Base-by-base conservation (phyloP, 2,329 filamentous ascomycete species). In the Claviceps monticola region DNA sequence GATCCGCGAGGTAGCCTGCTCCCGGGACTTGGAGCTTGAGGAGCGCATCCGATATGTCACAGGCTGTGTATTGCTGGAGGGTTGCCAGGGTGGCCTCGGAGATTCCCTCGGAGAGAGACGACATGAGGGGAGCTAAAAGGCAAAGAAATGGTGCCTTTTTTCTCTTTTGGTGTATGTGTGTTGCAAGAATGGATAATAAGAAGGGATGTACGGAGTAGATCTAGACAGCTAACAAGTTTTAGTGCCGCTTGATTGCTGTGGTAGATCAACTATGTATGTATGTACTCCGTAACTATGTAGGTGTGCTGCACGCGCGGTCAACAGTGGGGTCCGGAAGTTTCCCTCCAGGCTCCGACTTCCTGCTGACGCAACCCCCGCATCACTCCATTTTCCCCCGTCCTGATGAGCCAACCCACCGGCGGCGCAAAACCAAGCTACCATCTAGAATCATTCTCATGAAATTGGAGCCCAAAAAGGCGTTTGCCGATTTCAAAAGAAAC, bases 401-500 rank as follows among this genome's bases (percentile, higher is more conserved):
- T 34, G 9, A 34, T 5, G 4, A 34, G 44, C 44, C 23, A n/a
- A n/a, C n/a, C n/a, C n/a, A n/a, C n/a, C n/a, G 69, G 87, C 89
- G 62, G 90, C 90, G 63, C 86, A 94, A 71, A 98, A 98, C 72
- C 84, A 88, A 68, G 82, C 84, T 67, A 94, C 89, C 45, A 88
- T 98, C 69, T 97, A 97, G 76, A 89, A 80, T 65, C 79, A n/a
- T n/a, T n/a, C n/a, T n/a, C n/a, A n/a, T n/a, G n/a, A n/a, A n/a
- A n/a, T 74, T 98, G 60, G 91, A 97, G 65, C 74, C 82, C 56
- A 98, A 98, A 74, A 97, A 98, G 74, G 82, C 86, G 65, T 98
- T 93, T 75, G 88, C 91, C 55, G 94, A 98, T 70, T 98, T 93
- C 80, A 98, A 98, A 76, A 83, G 85, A 68, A 98, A 97, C 75